Conservation (phyloP, 2,329 filamentous ascomycete species). For the Aspergillus quadricinctus region DNA sequence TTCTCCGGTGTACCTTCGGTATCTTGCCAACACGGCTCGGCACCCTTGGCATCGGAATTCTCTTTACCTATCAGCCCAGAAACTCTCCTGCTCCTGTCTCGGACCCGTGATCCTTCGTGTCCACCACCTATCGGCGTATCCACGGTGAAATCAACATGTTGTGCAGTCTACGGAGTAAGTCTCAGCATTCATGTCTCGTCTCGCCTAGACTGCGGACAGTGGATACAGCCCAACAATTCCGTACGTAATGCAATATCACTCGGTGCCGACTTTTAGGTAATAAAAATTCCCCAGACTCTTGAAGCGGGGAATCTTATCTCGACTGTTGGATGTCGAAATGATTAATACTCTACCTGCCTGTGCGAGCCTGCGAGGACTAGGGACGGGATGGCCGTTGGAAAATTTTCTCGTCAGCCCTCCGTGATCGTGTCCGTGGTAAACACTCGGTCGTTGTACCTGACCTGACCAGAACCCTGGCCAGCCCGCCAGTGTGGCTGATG, state of each 20-base stretch:
- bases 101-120: no score
- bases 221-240: background rate
- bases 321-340: background rate
- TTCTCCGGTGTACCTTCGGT: no score
- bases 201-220: background rate
- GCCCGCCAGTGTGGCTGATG: background rate
- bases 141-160: no score
- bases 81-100: no score
- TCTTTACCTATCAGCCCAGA: no score
- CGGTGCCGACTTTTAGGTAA: background rate
- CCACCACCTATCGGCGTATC: no score
- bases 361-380: no score
- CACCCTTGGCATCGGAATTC: background rate
- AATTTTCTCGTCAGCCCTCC: background rate
- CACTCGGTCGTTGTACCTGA: background rate
- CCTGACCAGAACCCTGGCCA: no score
- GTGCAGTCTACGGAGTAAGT: no score
- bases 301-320: background rate
- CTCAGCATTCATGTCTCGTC: background rate
- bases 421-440: background rate
- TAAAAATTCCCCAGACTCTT: background rate
- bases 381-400: background rate
- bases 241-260: background rate
- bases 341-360: background rate
- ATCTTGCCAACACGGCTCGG: background rate